Conservation (phyloP, 225 moss, liverwort and hornwort genomes). For the Anthoceros angustus region DNA sequence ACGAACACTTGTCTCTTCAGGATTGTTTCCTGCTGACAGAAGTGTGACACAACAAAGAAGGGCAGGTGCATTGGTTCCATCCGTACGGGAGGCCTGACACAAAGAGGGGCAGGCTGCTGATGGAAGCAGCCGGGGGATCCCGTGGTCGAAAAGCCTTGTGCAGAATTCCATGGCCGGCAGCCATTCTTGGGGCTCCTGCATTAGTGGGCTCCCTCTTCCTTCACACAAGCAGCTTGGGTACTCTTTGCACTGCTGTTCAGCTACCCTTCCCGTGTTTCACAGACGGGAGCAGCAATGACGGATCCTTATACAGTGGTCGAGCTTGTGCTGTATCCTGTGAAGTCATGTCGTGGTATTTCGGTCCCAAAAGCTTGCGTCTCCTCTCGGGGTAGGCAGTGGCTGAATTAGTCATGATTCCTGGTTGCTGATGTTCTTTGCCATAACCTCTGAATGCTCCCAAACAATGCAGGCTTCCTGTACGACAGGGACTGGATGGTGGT, state of each 20-base stretch:
- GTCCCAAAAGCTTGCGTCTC: conserved; percentile 45
- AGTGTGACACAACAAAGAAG: too few relatives aligned
- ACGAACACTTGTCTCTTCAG: too few relatives aligned
- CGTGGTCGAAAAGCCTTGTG: too few relatives aligned
- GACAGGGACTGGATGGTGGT: conserved; percentile 90
- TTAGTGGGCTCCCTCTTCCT: neutral
- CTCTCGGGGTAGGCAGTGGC: conserved; percentile 26
- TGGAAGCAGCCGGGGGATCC: too few relatives aligned
- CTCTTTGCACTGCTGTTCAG: neutral
- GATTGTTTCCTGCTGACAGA: too few relatives aligned
- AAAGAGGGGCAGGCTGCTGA: too few relatives aligned
- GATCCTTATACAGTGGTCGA: conserved; percentile 30
- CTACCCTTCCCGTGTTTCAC: neutral
- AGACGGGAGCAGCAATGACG: conserved; percentile 15
- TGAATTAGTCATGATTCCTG: neutral
- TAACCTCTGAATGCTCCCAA: neutral
- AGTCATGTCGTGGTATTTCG: conserved; percentile 56
- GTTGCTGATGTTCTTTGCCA: neutral
- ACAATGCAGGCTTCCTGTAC: conserved; percentile 34
- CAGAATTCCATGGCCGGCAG: too few relatives aligned
- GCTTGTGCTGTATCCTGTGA: conserved; percentile 67
- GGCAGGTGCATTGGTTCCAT: too few relatives aligned
- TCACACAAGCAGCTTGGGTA: neutral
- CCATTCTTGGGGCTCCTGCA: too few relatives aligned
- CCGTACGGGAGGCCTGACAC: too few relatives aligned